phyloP scores from a whole-genome alignment of 768 basidiomycete genomes.

The Termitomyces sp. region DNA sequence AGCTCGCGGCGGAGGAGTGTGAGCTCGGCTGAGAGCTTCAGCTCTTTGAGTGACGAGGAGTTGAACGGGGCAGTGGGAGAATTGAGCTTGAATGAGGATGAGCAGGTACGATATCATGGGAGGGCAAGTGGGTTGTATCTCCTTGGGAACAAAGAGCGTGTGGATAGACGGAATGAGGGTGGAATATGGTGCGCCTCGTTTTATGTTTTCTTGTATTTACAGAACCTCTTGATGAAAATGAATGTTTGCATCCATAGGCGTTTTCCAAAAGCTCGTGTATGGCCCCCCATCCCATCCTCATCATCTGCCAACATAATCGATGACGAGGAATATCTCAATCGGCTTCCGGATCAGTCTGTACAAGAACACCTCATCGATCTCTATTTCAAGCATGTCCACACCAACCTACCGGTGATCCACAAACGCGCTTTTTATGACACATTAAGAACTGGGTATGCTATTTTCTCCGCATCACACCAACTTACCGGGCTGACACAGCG shows the following conservation, averaged over 20 bases:
- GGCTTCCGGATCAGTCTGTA: slow-evolving; percentile 52
- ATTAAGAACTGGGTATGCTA: slow-evolving; percentile 37
- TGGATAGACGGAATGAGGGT: slow-evolving; percentile 66
- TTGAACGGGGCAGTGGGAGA: slow-evolving; percentile 75
- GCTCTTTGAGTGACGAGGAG: slow-evolving; percentile 38
- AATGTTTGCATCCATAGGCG: slow-evolving; percentile 40
- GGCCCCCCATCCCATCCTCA: slow-evolving; percentile 58
- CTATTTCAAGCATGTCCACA: slow-evolving; percentile 82
- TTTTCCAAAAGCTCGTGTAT: slow-evolving; percentile 86
- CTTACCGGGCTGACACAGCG: slow-evolving; percentile 3
- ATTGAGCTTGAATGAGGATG: slow-evolving; percentile 83
- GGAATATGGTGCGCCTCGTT: slow-evolving; percentile 65
- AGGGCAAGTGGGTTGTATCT: slow-evolving; percentile 81
- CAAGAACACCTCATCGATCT: slow-evolving; percentile 72
- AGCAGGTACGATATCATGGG: slow-evolving; percentile 83
- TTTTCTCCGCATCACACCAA: background rate
- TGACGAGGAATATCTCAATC: slow-evolving; percentile 33
- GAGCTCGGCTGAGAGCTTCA: slow-evolving; percentile 27
- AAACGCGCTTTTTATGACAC: slow-evolving; percentile 65
- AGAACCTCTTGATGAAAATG: background rate
- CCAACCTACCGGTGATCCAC: slow-evolving; percentile 73
- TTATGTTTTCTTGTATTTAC: slow-evolving; percentile 1
- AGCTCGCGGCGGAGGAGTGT: slow-evolving; percentile 23
- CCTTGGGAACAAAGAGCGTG: slow-evolving; percentile 55
- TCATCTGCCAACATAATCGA: slow-evolving; percentile 24